Evolutionary conservation across 345 rosid genomes (phyloP).

Genomic region (Eucalyptus lansdowneana): DNA sequence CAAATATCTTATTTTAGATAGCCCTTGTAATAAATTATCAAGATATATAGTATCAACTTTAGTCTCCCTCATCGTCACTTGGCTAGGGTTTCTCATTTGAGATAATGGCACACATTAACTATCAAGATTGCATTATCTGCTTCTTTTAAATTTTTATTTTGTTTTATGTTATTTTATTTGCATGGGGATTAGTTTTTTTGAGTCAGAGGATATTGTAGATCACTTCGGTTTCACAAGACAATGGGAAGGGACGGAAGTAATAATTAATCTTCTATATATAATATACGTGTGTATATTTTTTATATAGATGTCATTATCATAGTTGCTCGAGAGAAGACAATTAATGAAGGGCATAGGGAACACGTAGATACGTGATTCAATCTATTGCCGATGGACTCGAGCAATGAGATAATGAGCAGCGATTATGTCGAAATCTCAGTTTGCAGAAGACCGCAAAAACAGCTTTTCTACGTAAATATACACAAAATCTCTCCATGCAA

Average conservation of each 20-base stretch:
- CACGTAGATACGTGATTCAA: not conserved
- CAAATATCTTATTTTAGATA: not conserved
- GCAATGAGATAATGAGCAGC: not conserved
- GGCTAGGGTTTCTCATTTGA: not conserved
- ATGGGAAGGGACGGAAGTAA: not conserved
- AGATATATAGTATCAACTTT: not conserved
- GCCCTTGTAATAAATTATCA: not conserved
- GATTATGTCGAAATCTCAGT: not conserved
- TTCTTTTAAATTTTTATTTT: not conserved
- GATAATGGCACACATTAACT: not conserved
- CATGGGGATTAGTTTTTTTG: not conserved
- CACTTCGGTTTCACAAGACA: not conserved
- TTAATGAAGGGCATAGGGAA: not conserved
- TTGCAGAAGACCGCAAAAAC: not conserved
- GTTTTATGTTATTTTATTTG: not conserved
- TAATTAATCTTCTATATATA: not conserved
- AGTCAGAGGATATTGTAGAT: not conserved
- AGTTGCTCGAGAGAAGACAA: not conserved
- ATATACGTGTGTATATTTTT: rapidly evolving
- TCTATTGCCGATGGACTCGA: not conserved
- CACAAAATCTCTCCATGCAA: not conserved
- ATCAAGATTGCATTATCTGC: not conserved
- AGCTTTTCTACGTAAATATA: not conserved
- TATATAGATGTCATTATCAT: not conserved
- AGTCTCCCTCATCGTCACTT: not conserved